Evolutionary conservation across 2,329 filamentous ascomycete genomes (phyloP), one percentile per base, ranked within the genome.

Genomic region (Beauveria pseudobassiana): DNA sequence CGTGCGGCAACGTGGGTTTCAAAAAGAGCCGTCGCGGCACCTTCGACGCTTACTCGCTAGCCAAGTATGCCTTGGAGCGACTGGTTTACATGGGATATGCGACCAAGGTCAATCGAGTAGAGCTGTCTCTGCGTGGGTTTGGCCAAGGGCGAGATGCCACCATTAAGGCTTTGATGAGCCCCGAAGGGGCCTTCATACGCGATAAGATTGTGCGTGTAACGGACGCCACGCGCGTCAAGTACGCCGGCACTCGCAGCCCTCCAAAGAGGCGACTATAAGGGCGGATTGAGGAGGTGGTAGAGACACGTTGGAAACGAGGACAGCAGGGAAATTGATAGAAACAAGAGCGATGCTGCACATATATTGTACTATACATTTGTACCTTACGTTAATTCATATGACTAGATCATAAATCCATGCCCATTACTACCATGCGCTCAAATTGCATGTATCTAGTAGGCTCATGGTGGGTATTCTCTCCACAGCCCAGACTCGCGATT

Each of bases 21-120:
- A 84, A 82, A 69, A 96, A 98, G 77, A 80, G 85, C 20, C 85
- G 87, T 55, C 85, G 95, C 66, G 87, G 89, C 64, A 84, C 86
- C 62, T 99, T 95, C 77, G 95, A 99, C 76, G 88, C 88, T 3
- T 97, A 96, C 76, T 96, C 98, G 73, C 79, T 99, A 54, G 86
- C 88, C 5, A 87, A 90, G 20, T 93, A 93, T 72, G 85, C 93
- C 28, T 85, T 98, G 72, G 88, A 88, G 73, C 86, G 88, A 73
- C 88, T 99, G 66, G 87, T 93, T 72, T 91, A 96, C 75, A 86
- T 85, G 69, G 90, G 90, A 48, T 85, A 90, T 79, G 79, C 91
- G 69, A 79, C 86, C 66, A 85, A 90, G 68, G 96, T 98, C 62
- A 79, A 85, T 65, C 80, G 83, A 61, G 73, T 99, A 65, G 92